Base-by-base conservation (phyloP, 2,329 filamentous ascomycete genomes). In the Diaporthe capsici region DNA sequence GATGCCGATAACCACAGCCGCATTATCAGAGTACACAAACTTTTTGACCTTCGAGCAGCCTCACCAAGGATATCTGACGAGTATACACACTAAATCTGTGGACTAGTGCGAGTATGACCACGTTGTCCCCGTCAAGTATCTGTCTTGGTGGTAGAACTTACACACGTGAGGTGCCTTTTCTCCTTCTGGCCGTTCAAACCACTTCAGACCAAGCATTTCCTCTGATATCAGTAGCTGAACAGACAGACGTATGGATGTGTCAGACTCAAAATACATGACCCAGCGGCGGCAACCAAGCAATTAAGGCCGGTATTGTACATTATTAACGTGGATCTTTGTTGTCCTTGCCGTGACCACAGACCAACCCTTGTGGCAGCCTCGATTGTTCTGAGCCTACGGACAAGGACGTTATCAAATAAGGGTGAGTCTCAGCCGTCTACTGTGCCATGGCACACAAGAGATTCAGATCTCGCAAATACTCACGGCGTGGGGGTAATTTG, bases 401-500 rank as follows among this genome's bases (percentile, higher is more conserved):
- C 34, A 39, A 42, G 47, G n/a, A 28, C 65, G 13, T 15, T 8
- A 28, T 20, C 65, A 22, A 51, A 28, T 31, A 15, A 39, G 31
- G 65, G 34, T 15, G n/a, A 55, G 47, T 42, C 49, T 70, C 15
- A 42, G 6, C 34, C 13, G 34, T 42, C 49, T 20, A 22, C 49
- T 7, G 3, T 55, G 7, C 65, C 49, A 34, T 70, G n/a, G 34
- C 65, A 28, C 49, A 49, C 65, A 70, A 70, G 65, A 70, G 47
- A 70, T 70, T 22, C 65, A 70, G 34, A 55, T 70, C 65, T 70
- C 65, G 65, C 49, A 53, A 55, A 53, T 51, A 34, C 34, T 55
- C 65, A 39, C 6, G 34, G 65, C 65, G 65, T 70, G 65, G 65
- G 63, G 49, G 65, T 42, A 31, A 4, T 20, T 22, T n/a, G 34